A percentile compares a stretch with the other conserved stretches of the same genome.
These are phyloP conservation scores for Neonectria hederae DNA, from an alignment of 2,329 filamentous ascomycete species.

Conservation along the genomic window DNA sequence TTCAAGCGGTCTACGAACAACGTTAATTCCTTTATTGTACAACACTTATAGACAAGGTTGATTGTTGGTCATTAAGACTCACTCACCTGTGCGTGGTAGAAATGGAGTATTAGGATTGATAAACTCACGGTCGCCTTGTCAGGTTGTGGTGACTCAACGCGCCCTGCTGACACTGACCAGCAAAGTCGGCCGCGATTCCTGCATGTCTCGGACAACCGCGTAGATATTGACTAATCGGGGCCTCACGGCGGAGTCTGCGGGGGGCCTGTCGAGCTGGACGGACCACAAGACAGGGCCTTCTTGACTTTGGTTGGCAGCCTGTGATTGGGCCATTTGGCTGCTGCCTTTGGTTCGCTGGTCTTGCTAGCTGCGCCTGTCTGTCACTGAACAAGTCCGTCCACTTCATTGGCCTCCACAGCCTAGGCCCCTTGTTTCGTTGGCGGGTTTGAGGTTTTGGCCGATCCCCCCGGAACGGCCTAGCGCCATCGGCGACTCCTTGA, in stretches of 20 bases:
- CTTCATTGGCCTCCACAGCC: background rate
- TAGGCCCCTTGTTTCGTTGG: constrained; percentile 26
- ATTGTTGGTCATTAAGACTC: background rate
- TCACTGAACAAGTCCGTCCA: background rate
- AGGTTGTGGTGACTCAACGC: constrained; percentile 14
- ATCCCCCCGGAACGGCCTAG: constrained; percentile 25
- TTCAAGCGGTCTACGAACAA: background rate
- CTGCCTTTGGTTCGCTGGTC: background rate
- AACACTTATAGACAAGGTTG: background rate
- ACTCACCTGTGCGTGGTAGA: background rate
- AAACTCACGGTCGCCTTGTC: constrained; percentile 5
- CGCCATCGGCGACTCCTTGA: constrained; percentile 38
- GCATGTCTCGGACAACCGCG: constrained; percentile 1
- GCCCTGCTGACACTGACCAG: constrained; percentile 14
- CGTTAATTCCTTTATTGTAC: background rate
- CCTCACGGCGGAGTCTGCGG: constrained; percentile 12
- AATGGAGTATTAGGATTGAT: background rate
- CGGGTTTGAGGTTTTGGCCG: constrained; percentile 26
- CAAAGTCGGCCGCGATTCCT: constrained; percentile 6
- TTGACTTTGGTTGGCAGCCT: background rate
- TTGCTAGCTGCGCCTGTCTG: background rate
- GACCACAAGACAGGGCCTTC: background rate
- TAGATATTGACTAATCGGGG: background rate
- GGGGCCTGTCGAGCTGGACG: constrained; percentile 7
- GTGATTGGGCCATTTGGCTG: constrained; percentile 13